Evolutionary conservation across 352 stramenopile genomes (phyloP).

Genomic region (Pythium periplocum): DNA sequence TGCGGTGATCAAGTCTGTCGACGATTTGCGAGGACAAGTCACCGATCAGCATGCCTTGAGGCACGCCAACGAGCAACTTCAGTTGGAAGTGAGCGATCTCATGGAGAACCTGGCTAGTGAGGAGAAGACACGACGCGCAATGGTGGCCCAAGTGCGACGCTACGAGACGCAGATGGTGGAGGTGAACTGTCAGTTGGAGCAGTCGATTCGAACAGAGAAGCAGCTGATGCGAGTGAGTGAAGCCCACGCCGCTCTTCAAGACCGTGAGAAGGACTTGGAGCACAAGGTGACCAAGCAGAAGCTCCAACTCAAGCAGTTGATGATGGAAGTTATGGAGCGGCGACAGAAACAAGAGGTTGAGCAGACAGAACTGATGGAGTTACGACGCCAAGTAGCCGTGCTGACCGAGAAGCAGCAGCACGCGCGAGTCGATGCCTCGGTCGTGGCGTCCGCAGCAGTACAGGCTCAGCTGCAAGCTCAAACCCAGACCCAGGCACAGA

Average conservation of each 20-base stretch:
- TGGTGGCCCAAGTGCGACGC: conserved; percentile 5
- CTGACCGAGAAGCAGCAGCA: conserved; percentile 28
- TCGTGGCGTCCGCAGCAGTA: neutral
- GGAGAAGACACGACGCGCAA: neutral
- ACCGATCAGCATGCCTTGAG: neutral
- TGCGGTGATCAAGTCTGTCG: no score
- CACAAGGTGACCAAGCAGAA: conserved; percentile 30
- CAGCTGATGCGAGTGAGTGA: conserved; percentile 17
- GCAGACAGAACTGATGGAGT: conserved; percentile 19
- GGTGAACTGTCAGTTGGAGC: conserved; percentile 20
- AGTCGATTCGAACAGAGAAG: conserved; percentile 13
- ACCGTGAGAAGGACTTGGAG: conserved; percentile 14
- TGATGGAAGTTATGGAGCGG: conserved; percentile 7
- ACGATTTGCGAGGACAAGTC: no score
- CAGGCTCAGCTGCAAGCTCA: conserved; percentile 4
- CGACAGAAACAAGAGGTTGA: conserved; percentile 20
- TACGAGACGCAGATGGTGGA: conserved; percentile 14
- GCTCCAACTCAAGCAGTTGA: conserved; percentile 21
- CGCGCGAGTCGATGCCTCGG: neutral
- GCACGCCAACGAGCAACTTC: neutral
- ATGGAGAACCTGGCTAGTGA: no score
- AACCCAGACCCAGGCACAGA: neutral
- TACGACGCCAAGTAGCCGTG: conserved; percentile 24
- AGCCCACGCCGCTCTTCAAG: conserved; percentile 8
- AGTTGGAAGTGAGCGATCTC: no score